These are phyloP conservation scores for Mucuna pruriens DNA, from an alignment of 306 rosid genomes.

Conservation along the genomic window DNA sequence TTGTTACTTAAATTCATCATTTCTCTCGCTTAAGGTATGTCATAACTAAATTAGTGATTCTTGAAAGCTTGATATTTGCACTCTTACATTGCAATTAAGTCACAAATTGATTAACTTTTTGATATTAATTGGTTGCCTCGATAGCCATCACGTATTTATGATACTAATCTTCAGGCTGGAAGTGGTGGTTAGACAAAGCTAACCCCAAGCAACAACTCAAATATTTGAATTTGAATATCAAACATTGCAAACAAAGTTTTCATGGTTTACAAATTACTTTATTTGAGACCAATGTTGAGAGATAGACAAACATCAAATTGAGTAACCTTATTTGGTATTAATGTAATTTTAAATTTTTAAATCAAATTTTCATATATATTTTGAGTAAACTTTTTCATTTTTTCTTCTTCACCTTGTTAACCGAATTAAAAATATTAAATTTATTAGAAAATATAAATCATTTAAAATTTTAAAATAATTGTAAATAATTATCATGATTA, in stretches of 20 bases:
- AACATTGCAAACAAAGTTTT: background rate
- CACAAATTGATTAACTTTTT: background rate
- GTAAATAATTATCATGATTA: too few species aligned
- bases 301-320: background rate
- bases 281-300: background rate
- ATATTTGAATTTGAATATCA: background rate
- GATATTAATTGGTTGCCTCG: background rate
- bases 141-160: background rate
- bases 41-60: too few species aligned
- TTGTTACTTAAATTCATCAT: too few species aligned
- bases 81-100: background rate
- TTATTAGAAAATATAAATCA: too few species aligned
- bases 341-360: too few species aligned
- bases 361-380: too few species aligned
- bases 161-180: background rate
- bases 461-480: too few species aligned
- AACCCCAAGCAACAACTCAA: background rate
- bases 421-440: too few species aligned
- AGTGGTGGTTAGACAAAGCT: background rate
- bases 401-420: too few species aligned
- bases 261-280: background rate
- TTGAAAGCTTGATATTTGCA: too few species aligned
- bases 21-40: too few species aligned
- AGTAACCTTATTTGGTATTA: background rate
- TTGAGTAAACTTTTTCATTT: too few species aligned